Evolutionary conservation across 306 rosid species (phyloP), one percentile per base, ranked within the genome.

Genomic region (Abrus pulchellus): DNA sequence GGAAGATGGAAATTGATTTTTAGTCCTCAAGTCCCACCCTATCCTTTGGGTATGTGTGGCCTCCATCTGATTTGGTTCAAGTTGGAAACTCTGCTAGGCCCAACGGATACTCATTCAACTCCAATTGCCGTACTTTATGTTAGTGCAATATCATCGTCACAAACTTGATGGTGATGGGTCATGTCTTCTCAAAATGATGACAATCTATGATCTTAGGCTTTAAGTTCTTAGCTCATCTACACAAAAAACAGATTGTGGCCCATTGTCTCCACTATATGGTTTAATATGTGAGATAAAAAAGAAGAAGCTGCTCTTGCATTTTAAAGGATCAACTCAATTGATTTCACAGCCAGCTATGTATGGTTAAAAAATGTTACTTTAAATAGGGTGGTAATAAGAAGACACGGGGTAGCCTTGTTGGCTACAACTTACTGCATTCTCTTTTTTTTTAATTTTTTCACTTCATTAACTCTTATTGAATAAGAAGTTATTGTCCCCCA

Each of bases 171-270:
- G 74, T 74, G 68, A 65, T 49, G 30, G 61, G 64, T 52, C 82
- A 33, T 75, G 75, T 84, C 82, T 50, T 80, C 84, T 75, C 81
- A 80, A 41, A 61, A 69, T 80, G 41, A 80, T 80, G 50, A 75
- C 62, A 68, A 60, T n/a, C 28, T 73, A 12, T 52, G 56, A 59
- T 60, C 61, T 47, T 11, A 69, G 44, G 38, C 45, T 68, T 47
- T 77, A 27, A 34, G n/a, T 77, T 72, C 78, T 68, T 49, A 73
- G 56, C 62, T 68, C 79, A 78, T 74, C 29, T 54, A 72, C 77
- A 52, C 40, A 30, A 49, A 8, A 56, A 68, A 50, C 27, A 67
- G 1, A 13, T 69, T 69, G 61, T 76, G 77, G 63, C 69, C 57
- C 70, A 72, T 57, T 83, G 77, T 71, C 83, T 79, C 87, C 83